Percentiles rank a stretch among this genome's conserved stretches.
Evolutionary conservation across 148 eudicot genomes (phyloP).

Genomic region (Rhododendron vialii): DNA sequence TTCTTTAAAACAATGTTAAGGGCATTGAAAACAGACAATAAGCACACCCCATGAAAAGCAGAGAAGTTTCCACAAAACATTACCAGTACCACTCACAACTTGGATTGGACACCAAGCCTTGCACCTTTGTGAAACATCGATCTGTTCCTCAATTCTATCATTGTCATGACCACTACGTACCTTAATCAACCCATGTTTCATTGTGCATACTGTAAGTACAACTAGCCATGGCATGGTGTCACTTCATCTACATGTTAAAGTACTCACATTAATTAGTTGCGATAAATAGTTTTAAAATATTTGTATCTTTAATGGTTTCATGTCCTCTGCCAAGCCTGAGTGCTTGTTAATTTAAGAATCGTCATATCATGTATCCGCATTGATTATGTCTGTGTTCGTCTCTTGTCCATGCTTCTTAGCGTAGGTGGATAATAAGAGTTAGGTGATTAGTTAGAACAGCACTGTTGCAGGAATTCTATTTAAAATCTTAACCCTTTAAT

Average conservation of each 20-base stretch:
- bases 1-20: neutral
- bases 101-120: constrained; percentile 20
- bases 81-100: neutral
- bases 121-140: neutral
- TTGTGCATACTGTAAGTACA: neutral
- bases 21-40: constrained; percentile 13
- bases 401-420: neutral
- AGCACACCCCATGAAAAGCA: constrained; percentile 18
- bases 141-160: neutral
- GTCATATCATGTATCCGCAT: neutral
- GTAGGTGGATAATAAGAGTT: neutral
- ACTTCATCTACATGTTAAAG: neutral
- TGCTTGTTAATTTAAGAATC: neutral
- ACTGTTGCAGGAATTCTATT: neutral
- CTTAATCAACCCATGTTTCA: neutral
- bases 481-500: neutral
- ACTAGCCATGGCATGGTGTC: neutral
- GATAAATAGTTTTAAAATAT: neutral
- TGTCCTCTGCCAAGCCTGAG: neutral
- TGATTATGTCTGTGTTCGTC: neutral
- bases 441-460: neutral
- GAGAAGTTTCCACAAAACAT: neutral
- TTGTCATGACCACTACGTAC: neutral
- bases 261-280: neutral
- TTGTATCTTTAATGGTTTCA: neutral